Evolutionary conservation across 2,329 filamentous ascomycete genomes (phyloP).

Genomic region (Uncinocarpus reesii): DNA sequence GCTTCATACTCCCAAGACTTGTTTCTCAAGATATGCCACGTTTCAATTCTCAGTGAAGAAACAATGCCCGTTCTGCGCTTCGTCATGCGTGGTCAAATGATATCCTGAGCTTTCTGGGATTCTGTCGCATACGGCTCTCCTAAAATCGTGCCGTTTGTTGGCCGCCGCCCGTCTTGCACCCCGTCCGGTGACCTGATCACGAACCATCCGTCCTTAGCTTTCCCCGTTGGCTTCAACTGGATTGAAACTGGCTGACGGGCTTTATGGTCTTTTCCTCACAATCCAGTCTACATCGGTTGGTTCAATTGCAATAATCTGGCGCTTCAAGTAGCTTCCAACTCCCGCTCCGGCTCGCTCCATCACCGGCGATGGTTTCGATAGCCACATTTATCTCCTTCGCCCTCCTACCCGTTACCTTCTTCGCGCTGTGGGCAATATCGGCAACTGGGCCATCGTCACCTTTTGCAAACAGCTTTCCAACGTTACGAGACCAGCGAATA

Average conservation of each 20-base stretch:
- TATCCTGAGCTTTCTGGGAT: not conserved
- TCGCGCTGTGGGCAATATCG: slow-evolving; percentile 36
- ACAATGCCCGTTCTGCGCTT: not conserved
- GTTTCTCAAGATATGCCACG: slow-evolving; percentile 9
- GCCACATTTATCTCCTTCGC: slow-evolving; percentile 22
- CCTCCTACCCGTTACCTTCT: slow-evolving; percentile 32
- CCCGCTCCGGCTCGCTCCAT: not conserved
- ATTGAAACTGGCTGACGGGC: not conserved
- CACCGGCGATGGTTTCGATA: slow-evolving; percentile 12
- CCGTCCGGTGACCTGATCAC: slow-evolving; percentile 1
- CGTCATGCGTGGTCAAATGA: slow-evolving; percentile 3
- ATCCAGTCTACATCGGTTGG: not conserved
- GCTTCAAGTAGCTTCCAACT: not conserved
- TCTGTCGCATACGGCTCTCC: slow-evolving; percentile 1
- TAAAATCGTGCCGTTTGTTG: not conserved
- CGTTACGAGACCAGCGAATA: slow-evolving; percentile 70
- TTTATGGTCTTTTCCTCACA: not conserved
- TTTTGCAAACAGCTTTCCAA: slow-evolving; percentile 42
- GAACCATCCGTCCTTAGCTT: not conserved
- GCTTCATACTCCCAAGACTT: not conserved
- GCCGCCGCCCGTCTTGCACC: not conserved
- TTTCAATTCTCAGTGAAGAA: slow-evolving; percentile 1
- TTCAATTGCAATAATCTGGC: not conserved
- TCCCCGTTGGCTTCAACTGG: not conserved
- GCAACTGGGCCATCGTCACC: slow-evolving; percentile 31